These are phyloP conservation scores for Letharia columbiana DNA, from an alignment of 495 filamentous ascomycete species.

Conservation along the genomic window DNA sequence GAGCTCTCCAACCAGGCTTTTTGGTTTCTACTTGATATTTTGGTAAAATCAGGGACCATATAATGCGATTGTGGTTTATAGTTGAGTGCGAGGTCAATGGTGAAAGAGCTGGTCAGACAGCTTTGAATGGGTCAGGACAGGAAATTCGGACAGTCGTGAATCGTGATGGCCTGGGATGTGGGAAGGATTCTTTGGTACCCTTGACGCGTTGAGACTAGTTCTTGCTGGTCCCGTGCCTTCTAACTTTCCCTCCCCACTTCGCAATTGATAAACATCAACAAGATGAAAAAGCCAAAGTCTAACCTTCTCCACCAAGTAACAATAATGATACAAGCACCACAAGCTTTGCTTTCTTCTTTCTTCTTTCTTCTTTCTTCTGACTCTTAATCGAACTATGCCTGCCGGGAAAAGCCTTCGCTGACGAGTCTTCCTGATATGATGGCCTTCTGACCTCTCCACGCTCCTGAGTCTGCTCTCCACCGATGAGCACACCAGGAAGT, in stretches of 20 bases:
- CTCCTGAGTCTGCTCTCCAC: neutral
- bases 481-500: neutral
- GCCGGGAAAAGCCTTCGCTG: neutral
- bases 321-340: neutral
- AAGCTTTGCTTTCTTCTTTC: neutral
- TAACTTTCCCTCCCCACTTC: slow-evolving; percentile 15
- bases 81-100: neutral
- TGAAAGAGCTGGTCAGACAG: neutral
- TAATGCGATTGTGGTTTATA: neutral
- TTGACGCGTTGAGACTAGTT: slow-evolving; percentile 18
- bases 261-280: neutral
- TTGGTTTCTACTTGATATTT: neutral
- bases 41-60: neutral
- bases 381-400: neutral
- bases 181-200: slow-evolving; percentile 5
- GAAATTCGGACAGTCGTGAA: neutral
- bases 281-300: neutral
- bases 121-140: neutral
- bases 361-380: neutral
- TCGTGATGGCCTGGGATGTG: too few relatives aligned
- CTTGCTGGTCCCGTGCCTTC: slow-evolving; percentile 8
- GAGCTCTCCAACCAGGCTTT: neutral
- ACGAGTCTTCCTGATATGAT: neutral
- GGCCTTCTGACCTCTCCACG: neutral
- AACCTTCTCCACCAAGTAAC: neutral